A percentile compares a stretch with the other conserved stretches of the same genome.
Conservation (phyloP, 805 yeast genomes). For the Cyberlindnera nakhonratchasimensis region DNA sequence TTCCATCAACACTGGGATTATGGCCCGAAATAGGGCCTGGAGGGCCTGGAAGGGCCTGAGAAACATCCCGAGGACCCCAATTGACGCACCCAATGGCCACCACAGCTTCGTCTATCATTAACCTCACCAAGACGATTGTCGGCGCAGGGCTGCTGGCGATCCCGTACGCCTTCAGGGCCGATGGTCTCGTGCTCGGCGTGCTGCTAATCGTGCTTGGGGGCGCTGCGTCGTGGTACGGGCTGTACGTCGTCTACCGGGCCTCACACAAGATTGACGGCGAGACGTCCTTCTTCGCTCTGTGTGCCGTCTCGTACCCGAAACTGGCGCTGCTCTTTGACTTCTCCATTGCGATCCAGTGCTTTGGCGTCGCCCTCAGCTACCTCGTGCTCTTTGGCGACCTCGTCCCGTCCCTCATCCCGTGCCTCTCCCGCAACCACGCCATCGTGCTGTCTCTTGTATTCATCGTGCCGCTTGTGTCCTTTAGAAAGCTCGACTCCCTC, state of each 20-base stretch:
- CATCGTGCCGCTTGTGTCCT: constrained; percentile 59
- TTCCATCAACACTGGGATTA: neutral
- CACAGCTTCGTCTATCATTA: constrained; percentile 53
- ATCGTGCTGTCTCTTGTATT: constrained; percentile 49
- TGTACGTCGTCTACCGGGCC: constrained; percentile 57
- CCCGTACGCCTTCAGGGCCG: constrained; percentile 68
- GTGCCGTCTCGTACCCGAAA: constrained; percentile 70
- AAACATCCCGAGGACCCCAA: neutral
- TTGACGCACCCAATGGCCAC: constrained; percentile 22
- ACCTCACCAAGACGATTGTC: constrained; percentile 70
- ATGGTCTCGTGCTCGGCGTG: constrained; percentile 60
- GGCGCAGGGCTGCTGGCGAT: constrained; percentile 80
- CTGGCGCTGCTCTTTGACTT: constrained; percentile 67
- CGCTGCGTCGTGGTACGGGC: constrained; percentile 61
- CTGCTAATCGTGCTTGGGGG: constrained; percentile 59
- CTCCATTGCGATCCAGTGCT: constrained; percentile 73
- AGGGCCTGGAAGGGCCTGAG: neutral
- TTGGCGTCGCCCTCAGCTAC: constrained; percentile 72
- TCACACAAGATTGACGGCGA: constrained; percentile 51
- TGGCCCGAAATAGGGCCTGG: neutral
- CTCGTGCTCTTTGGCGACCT: constrained; percentile 74
- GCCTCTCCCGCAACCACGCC: constrained; percentile 32
- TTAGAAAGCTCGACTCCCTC: constrained; percentile 63
- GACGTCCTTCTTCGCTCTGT: constrained; percentile 69
- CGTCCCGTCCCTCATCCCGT: constrained; percentile 53